phyloP scores from a whole-genome alignment of 192 early-diverging fungal species.

The Backusella tarrabulga region DNA sequence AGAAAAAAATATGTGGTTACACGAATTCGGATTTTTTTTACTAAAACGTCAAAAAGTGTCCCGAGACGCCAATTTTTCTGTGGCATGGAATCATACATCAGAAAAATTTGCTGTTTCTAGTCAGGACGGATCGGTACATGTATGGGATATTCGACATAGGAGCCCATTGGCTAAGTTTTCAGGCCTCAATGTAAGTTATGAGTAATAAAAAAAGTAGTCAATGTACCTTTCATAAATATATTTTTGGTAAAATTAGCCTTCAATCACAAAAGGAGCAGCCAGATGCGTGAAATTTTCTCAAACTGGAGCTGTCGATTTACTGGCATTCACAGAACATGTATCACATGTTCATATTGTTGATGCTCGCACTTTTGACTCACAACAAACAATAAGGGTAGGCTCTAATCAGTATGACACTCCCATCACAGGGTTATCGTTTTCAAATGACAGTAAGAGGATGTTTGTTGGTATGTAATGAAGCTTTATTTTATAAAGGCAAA shows the following conservation, averaged over 20 bases:
- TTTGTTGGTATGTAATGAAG: slow-evolving; percentile 79
- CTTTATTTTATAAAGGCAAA: neutral
- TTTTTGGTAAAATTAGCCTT: slow-evolving; percentile 36
- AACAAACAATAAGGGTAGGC: slow-evolving; percentile 79
- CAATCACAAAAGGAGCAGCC: slow-evolving; percentile 66
- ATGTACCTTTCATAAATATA: too few species aligned
- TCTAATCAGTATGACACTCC: slow-evolving; percentile 66
- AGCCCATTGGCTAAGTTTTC: slow-evolving; percentile 75
- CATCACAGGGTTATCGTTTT: slow-evolving; percentile 83
- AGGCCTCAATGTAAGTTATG: slow-evolving; percentile 59
- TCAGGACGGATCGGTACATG: slow-evolving; percentile 89
- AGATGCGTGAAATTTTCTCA: slow-evolving; percentile 94
- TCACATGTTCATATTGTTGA: slow-evolving; percentile 91
- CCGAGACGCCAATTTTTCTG: slow-evolving; percentile 89
- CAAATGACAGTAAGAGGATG: slow-evolving; percentile 76
- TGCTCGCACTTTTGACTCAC: slow-evolving; percentile 80
- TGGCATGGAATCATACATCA: slow-evolving; percentile 91
- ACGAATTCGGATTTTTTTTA: neutral
- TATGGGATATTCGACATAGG: slow-evolving; percentile 87
- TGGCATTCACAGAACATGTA: slow-evolving; percentile 81
- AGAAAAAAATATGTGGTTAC: neutral
- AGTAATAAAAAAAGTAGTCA: neutral
- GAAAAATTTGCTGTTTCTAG: slow-evolving; percentile 95
- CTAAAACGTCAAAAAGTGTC: slow-evolving; percentile 43
- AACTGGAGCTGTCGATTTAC: slow-evolving; percentile 83